These are phyloP conservation scores for Pezicula rhizophila DNA, from an alignment of 2,329 filamentous ascomycete species.

Conservation along the genomic window DNA sequence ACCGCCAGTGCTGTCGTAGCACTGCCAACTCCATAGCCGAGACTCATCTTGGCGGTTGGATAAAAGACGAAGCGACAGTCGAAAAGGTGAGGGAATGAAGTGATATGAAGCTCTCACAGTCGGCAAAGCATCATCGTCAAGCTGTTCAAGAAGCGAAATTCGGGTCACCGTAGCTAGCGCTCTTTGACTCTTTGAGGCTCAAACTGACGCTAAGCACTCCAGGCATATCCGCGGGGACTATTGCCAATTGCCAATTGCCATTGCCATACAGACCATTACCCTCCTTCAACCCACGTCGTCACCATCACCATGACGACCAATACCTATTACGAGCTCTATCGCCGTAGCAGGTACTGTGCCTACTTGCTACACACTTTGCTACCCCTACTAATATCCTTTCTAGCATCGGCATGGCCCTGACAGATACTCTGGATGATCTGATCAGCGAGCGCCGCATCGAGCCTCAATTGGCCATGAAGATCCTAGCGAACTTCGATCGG, in stretches of 20 bases:
- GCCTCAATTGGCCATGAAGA: slow-evolving; percentile 97
- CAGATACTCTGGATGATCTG: slow-evolving; percentile 93
- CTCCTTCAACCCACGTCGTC: slow-evolving; percentile 3
- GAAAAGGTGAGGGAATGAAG: slow-evolving; percentile 4
- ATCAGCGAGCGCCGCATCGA: slow-evolving; percentile 94
- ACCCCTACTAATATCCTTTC: slow-evolving; percentile 9
- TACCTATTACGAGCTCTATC: slow-evolving; percentile 88
- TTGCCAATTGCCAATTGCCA: too few species aligned
- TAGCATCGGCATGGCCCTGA: slow-evolving; percentile 89
- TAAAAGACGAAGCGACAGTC: slow-evolving; percentile 5
- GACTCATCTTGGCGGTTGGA: slow-evolving; percentile 53
- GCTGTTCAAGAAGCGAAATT: not conserved
- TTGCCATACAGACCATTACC: slow-evolving; percentile 5
- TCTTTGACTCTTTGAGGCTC: slow-evolving; percentile 4
- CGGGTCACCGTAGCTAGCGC: slow-evolving; percentile 9
- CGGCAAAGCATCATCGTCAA: not conserved
- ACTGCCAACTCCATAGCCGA: slow-evolving; percentile 64
- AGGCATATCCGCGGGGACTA: slow-evolving; percentile 6
- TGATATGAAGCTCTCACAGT: slow-evolving; percentile 7
- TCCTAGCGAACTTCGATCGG: slow-evolving; percentile 90
- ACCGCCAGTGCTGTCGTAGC: slow-evolving; percentile 62
- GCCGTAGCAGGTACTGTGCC: slow-evolving; percentile 81
- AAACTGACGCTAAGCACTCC: slow-evolving; percentile 1
- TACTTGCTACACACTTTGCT: slow-evolving; percentile 23
- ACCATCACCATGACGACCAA: slow-evolving; percentile 39